Conservation (phyloP, 495 filamentous ascomycete genomes). For the Pseudomonodictys pantanalensis region DNA sequence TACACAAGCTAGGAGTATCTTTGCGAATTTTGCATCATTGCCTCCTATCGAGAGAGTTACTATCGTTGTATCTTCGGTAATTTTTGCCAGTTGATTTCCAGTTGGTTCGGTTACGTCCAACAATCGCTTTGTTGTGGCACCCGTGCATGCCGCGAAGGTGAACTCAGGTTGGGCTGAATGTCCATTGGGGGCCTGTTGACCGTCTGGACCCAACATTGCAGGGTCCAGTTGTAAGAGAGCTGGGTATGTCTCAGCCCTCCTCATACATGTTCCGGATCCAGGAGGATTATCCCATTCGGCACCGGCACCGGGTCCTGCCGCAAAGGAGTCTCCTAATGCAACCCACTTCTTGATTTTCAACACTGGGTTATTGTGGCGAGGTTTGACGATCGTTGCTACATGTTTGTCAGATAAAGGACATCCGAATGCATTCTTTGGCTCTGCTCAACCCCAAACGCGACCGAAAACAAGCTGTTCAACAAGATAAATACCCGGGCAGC, state of each 20-base stretch:
- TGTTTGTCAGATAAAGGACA: too few species aligned
- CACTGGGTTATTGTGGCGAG: neutral
- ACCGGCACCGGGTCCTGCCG: slow-evolving; percentile 7
- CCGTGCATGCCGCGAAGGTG: slow-evolving; percentile 6
- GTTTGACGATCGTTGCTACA: too few species aligned
- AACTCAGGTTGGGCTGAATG: slow-evolving; percentile 1
- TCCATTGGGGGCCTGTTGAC: too few species aligned
- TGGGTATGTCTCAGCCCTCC: neutral
- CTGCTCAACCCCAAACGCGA: too few species aligned
- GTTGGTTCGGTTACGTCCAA: neutral
- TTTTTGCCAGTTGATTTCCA: neutral
- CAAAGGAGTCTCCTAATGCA: slow-evolving; percentile 7
- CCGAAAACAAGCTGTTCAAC: too few species aligned
- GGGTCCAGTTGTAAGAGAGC: neutral
- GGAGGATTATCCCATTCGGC: neutral
- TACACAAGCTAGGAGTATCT: slow-evolving; percentile 2
- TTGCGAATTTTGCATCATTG: slow-evolving; percentile 2
- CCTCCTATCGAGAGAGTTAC: slow-evolving; percentile 14
- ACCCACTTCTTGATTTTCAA: neutral
- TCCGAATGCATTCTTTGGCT: too few species aligned
- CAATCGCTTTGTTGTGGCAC: neutral
- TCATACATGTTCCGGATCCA: neutral
- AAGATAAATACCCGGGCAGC: too few species aligned
- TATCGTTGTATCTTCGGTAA: neutral
- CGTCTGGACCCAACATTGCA: neutral